Evolutionary conservation across 805 yeast species (phyloP), one percentile per base, ranked within the genome.

Genomic region (Blastobotrys terrestris): DNA sequence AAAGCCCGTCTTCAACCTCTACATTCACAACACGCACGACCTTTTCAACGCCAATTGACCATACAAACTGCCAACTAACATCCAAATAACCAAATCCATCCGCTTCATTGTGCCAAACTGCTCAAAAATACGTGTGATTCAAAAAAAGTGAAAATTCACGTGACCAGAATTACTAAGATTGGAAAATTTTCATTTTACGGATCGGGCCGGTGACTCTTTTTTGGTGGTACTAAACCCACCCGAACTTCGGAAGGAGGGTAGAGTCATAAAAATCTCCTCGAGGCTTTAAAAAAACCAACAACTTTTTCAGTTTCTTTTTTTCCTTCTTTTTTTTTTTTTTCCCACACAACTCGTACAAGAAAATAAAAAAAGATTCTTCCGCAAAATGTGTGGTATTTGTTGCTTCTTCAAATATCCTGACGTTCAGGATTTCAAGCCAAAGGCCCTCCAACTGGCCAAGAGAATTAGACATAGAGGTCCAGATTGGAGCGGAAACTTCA

Each of bases 391-490:
- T 84, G 99, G 99, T 75, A 94, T 94, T 66, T 94, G 88, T 68
- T 97, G 97, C 57, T 90, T 95, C 48, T 88, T 79, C 73, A 83
- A 77, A 72, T 92, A 87, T 67, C 85, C 83, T 44, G 86, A 89
- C 60, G 84, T 87, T 55, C 84, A 84, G 62, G 73, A 76, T 52
- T 94, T 87, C 79, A 92, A 91, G 73, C 80, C 84, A 58, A 84
- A 84, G 67, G 98, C 98, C 45, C 77, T 94, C 57, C 95, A 88
- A 70, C 78, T 88, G 69, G 79, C 98, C 57, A 92, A 89, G 72
- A 65, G 91, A 73, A 85, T 92, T 70, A 84, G 99, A 76, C 99
- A 94, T 74, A 85, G 99, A 74, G 99, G 99, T 66, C 99, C 99
- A 61, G 99, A 94, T 74, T 94, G 99, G 99, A 54, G 90, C 40